phyloP scores from a whole-genome alignment of 176 grass and related monocot species.

The Aegilops longissima region DNA sequence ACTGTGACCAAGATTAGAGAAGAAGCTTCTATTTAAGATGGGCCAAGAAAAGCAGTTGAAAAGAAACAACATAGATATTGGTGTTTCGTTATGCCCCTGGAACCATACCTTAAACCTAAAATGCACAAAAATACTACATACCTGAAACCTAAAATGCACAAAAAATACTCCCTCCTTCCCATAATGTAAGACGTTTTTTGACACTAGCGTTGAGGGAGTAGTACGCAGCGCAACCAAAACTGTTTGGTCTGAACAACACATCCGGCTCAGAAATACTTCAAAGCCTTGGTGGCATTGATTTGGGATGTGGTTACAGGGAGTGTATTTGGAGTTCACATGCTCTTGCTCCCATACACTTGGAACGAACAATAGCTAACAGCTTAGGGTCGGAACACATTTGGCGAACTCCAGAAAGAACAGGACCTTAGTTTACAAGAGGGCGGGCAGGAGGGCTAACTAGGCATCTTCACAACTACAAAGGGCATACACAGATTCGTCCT shows the following conservation, averaged over 20 bases:
- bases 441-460: slow-evolving; percentile 42
- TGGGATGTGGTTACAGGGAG: slow-evolving; percentile 15
- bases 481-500: slow-evolving; percentile 38
- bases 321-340: slow-evolving; percentile 42
- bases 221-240: background rate
- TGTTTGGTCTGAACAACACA: background rate
- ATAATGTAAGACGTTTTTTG: no score
- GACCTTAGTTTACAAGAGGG: slow-evolving; percentile 63
- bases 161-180: background rate
- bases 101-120: background rate
- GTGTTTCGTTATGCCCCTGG: background rate
- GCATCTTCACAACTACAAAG: slow-evolving; percentile 52
- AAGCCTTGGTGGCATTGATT: slow-evolving; percentile 19
- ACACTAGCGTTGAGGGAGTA: background rate
- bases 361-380: slow-evolving; percentile 29
- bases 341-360: slow-evolving; percentile 31
- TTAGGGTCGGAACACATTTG: slow-evolving; percentile 19
- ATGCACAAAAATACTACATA: background rate
- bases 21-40: background rate
- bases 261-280: slow-evolving; percentile 1
- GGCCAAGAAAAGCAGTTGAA: background rate
- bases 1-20: background rate
- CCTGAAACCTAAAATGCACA: background rate
- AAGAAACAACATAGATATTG: background rate
- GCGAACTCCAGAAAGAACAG: slow-evolving; percentile 28